phyloP scores from a whole-genome alignment of 768 basidiomycete species.

The Xerocomus brunneocitrinus region DNA sequence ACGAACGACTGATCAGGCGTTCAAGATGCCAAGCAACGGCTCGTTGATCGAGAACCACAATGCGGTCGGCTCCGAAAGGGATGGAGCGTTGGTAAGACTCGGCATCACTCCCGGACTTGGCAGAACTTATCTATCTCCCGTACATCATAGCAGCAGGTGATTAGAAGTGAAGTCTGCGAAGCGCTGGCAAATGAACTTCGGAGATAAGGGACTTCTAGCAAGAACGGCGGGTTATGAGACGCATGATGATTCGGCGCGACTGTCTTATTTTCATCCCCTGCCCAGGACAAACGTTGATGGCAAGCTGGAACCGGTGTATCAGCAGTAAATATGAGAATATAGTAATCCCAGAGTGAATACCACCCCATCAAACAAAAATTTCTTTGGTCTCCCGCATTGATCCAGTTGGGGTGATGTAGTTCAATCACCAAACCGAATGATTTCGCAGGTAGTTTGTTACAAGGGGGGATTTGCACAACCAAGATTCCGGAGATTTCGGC shows the following conservation, averaged over 20 bases:
- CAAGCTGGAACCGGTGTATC: neutral
- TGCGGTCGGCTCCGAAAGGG: neutral
- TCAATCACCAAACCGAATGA: neutral
- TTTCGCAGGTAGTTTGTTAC: neutral
- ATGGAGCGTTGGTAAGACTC: neutral
- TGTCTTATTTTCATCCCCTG: no score
- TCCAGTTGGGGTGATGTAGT: neutral
- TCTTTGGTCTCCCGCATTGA: neutral
- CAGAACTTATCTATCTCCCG: neutral
- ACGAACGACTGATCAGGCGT: conserved; percentile 1
- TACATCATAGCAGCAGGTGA: neutral
- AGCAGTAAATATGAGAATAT: neutral
- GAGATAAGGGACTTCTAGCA: neutral
- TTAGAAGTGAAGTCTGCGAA: neutral
- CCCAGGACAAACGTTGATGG: neutral
- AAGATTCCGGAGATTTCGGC: neutral
- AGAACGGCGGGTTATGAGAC: neutral
- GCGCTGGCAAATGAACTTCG: neutral
- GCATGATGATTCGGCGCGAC: neutral
- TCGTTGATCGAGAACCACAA: neutral
- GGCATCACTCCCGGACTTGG: neutral
- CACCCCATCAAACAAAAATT: neutral
- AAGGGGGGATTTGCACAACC: neutral
- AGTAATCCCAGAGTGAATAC: neutral
- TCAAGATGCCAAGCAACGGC: neutral